These are phyloP conservation scores for Dittrichia graveolens DNA, from an alignment of 129 eudicot genomes.

Conservation along the genomic window DNA sequence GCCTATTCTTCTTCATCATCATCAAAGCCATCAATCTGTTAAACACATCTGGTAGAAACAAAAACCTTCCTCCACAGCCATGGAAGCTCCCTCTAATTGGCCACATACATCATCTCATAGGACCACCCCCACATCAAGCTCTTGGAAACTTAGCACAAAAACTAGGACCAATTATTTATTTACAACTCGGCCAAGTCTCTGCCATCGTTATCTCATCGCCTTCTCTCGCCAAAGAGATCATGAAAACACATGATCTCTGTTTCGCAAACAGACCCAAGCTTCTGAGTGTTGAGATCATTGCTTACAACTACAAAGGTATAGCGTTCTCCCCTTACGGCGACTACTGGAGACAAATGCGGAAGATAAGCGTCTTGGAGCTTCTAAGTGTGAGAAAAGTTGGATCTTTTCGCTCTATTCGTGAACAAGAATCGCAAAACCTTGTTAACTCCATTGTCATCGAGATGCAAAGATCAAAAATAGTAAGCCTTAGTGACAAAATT, in stretches of 20 bases:
- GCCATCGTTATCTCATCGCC: conserved; percentile 31
- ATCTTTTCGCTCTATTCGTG: conserved; percentile 18
- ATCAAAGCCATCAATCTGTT: no score
- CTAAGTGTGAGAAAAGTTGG: conserved; percentile 11
- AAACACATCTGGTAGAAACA: no score
- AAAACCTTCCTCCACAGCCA: no score
- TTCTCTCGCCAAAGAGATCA: conserved; percentile 28
- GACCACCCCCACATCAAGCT: no score
- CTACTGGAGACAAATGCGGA: neutral
- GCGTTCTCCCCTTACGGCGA: conserved; percentile 32
- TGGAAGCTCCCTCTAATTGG: no score
- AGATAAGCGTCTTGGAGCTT: conserved; percentile 22
- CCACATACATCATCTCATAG: no score
- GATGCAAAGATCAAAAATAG: neutral
- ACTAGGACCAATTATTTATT: no score
- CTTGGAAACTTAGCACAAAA: no score
- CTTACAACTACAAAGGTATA: conserved; percentile 16
- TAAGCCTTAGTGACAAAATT: conserved; percentile 11
- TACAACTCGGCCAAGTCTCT: neutral
- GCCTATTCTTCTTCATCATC: no score
- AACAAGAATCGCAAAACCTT: conserved; percentile 12
- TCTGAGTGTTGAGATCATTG: neutral
- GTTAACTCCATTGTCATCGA: neutral
- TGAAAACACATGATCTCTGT: neutral
- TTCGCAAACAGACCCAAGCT: conserved; percentile 29